phyloP scores from a whole-genome alignment of 352 stramenopile species.

The Pythium volutum region DNA sequence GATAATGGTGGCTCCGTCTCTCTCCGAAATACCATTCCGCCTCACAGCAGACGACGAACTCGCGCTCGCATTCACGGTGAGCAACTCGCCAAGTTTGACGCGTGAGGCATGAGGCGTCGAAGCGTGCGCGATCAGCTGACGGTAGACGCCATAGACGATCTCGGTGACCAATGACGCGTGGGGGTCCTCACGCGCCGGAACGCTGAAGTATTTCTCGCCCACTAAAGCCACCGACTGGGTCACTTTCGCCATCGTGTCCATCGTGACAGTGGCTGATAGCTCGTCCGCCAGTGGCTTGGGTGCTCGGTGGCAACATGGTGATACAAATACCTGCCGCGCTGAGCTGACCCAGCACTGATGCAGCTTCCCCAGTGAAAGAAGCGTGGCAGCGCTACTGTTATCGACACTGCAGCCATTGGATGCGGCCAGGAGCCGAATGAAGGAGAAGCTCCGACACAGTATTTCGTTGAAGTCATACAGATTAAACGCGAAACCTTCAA shows the following conservation, averaged over 20 bases:
- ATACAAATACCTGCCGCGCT: slow-evolving; percentile 42
- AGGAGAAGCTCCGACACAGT: slow-evolving; percentile 38
- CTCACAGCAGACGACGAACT: slow-evolving; percentile 9
- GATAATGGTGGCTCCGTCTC: not conserved
- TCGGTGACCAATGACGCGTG: slow-evolving; percentile 28
- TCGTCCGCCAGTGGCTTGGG: not conserved
- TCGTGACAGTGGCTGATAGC: not conserved
- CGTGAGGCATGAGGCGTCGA: not conserved
- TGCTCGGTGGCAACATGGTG: slow-evolving; percentile 19
- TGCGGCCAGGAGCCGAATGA: slow-evolving; percentile 1
- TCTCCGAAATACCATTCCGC: slow-evolving; percentile 5
- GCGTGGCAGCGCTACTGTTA: slow-evolving; percentile 18
- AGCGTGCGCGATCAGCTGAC: not conserved
- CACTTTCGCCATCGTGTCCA: slow-evolving; percentile 27
- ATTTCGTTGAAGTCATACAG: slow-evolving; percentile 45
- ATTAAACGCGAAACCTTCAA: slow-evolving; percentile 41
- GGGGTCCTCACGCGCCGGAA: slow-evolving; percentile 34
- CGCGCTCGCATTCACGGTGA: slow-evolving; percentile 28
- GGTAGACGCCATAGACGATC: slow-evolving; percentile 43
- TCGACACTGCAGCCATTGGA: not conserved
- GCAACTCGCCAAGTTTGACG: slow-evolving; percentile 20
- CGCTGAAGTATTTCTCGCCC: slow-evolving; percentile 73
- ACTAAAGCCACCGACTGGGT: slow-evolving; percentile 27
- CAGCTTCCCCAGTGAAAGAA: slow-evolving; percentile 51
- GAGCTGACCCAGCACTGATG: slow-evolving; percentile 66